A percentile compares a stretch with the other conserved stretches of the same genome.
Evolutionary conservation across 2,329 filamentous ascomycete genomes (phyloP).

Genomic region (Phialophora macrospora): DNA sequence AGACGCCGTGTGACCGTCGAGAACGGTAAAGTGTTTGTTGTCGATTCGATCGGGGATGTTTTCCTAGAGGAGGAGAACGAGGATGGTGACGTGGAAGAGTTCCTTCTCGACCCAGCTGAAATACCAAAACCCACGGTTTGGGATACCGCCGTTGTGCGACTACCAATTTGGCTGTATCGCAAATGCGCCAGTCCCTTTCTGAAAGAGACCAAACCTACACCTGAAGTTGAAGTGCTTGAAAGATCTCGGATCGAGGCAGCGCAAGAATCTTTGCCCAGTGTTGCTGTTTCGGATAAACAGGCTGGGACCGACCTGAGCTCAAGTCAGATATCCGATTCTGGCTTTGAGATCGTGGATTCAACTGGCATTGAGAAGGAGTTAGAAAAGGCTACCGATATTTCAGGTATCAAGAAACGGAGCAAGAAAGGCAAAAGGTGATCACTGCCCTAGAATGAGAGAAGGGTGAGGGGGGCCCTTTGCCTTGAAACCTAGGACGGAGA

Average conservation of each 20-base stretch:
- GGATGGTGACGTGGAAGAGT: conserved; percentile 81
- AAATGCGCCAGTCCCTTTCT: conserved; percentile 58
- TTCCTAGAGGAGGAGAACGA: conserved; percentile 92
- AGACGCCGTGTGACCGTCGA: conserved; percentile 89
- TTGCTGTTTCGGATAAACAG: conserved; percentile 25
- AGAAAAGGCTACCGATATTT: conserved; percentile 20
- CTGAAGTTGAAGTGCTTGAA: conserved; percentile 18
- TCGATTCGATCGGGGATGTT: conserved; percentile 89
- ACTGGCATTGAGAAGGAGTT: conserved; percentile 36
- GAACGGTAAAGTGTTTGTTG: conserved; percentile 93
- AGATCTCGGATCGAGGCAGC: conserved; percentile 14
- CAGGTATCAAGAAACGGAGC: conserved; percentile 35
- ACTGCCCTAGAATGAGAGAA: not conserved
- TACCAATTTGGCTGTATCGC: conserved; percentile 75
- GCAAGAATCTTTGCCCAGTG: conserved; percentile 4
- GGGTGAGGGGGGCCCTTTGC: not conserved
- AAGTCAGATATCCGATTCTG: conserved; percentile 37
- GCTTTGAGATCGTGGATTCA: conserved; percentile 39
- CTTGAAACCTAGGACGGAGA: not conserved
- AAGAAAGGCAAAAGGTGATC: conserved; percentile 38
- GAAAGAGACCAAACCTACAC: conserved; percentile 48
- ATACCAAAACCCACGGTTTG: conserved; percentile 75
- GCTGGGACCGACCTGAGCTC: conserved; percentile 31
- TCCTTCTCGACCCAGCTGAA: conserved; percentile 85
- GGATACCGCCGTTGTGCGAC: conserved; percentile 80